phyloP scores from a whole-genome alignment of 1,139 yeast species.

The Debaryomyces coudertii region DNA sequence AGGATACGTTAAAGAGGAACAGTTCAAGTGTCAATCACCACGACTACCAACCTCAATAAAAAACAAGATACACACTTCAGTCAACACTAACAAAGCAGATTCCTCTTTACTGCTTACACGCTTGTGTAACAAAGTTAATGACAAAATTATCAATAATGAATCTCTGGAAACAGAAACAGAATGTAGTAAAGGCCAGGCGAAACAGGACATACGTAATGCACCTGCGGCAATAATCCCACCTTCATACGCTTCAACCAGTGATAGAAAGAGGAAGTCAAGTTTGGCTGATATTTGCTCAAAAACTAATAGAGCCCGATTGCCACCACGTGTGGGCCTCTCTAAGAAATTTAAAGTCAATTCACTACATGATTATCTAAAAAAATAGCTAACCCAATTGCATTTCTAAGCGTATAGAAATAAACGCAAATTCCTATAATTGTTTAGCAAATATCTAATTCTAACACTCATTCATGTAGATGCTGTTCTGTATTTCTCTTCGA shows the following conservation, averaged over 20 bases:
- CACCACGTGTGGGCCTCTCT: constrained; percentile 37
- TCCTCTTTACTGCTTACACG: background rate
- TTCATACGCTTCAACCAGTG: background rate
- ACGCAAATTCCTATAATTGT: no score
- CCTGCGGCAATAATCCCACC: background rate
- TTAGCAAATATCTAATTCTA: background rate
- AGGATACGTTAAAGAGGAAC: background rate
- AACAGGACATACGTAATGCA: background rate
- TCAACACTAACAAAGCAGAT: background rate
- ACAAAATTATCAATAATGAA: constrained; percentile 19
- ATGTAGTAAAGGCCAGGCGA: background rate
- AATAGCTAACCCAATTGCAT: constrained; percentile 7
- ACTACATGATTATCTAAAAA: constrained; percentile 28
- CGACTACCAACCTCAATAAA: background rate
- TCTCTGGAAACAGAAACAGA: constrained; percentile 24
- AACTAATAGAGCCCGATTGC: constrained; percentile 18
- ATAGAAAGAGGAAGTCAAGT: constrained; percentile 13
- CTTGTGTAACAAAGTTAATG: background rate
- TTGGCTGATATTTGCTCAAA: constrained; percentile 24
- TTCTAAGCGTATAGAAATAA: background rate
- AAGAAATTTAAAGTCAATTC: constrained; percentile 33
- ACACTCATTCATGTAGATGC: background rate
- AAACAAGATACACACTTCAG: no score
- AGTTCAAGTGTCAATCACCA: no score
- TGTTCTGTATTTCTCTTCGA: background rate